A percentile compares a stretch with the other conserved stretches of the same genome.
Evolutionary conservation across 1,284 basidiomycete species (phyloP).

Genomic region (Sporisorium scitamineum): DNA sequence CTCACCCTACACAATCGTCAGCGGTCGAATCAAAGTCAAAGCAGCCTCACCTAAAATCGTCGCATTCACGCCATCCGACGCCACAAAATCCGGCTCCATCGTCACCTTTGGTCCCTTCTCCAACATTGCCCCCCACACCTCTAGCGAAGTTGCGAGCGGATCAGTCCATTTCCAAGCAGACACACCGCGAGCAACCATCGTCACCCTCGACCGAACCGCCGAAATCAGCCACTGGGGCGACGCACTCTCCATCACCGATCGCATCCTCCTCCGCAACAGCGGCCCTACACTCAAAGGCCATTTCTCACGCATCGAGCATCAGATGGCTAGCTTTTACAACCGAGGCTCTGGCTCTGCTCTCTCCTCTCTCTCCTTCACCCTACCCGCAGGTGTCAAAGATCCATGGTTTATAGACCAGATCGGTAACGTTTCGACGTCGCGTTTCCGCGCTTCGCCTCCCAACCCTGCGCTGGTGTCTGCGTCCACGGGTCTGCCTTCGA

Average conservation of each 20-base stretch:
- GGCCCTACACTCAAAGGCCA: conserved; percentile 93
- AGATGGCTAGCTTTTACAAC: conserved; percentile 78
- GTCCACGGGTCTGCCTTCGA: background rate
- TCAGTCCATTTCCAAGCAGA: conserved; percentile 84
- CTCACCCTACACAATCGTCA: conserved; percentile 83
- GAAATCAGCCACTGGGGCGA: conserved; percentile 98
- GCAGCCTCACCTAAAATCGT: conserved; percentile 33
- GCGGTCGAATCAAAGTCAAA: conserved; percentile 83
- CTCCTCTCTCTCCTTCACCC: conserved; percentile 76
- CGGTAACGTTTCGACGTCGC: conserved; percentile 96
- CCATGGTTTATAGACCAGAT: conserved; percentile 71
- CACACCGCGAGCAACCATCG: conserved; percentile 82
- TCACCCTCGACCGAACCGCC: conserved; percentile 79
- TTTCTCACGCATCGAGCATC: conserved; percentile 91
- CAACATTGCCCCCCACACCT: conserved; percentile 74
- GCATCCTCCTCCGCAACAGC: conserved; percentile 84
- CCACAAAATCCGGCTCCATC: conserved; percentile 81
- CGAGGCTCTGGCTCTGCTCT: conserved; percentile 78
- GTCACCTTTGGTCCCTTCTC: conserved; percentile 89
- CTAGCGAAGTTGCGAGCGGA: conserved; percentile 70
- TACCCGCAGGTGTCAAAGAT: conserved; percentile 36
- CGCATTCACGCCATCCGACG: conserved; percentile 71
- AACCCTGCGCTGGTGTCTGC: conserved; percentile 19
- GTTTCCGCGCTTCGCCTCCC: conserved; percentile 76
- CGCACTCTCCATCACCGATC: conserved; percentile 92